These are phyloP conservation scores for Venturia asperata DNA, from an alignment of 2,329 filamentous ascomycete species.

Conservation along the genomic window DNA sequence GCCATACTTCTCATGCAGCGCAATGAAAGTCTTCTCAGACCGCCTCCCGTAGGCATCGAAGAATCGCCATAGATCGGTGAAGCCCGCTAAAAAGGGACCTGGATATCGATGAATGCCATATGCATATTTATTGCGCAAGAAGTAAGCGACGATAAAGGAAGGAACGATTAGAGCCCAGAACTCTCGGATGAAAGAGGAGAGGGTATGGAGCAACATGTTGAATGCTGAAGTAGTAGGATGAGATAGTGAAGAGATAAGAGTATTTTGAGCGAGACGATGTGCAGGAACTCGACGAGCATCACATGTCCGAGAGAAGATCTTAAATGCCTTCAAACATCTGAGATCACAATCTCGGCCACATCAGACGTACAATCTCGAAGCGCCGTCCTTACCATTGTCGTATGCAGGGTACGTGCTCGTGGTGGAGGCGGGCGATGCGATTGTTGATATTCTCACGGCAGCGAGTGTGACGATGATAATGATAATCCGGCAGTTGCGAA, in stretches of 20 bases:
- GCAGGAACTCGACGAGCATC: neutral
- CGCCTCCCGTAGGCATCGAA: slow-evolving; percentile 52
- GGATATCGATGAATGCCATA: slow-evolving; percentile 63
- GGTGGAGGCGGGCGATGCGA: neutral
- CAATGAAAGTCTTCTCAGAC: slow-evolving; percentile 61
- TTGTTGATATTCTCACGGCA: neutral
- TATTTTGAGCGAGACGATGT: neutral
- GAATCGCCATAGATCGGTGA: slow-evolving; percentile 69
- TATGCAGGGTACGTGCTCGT: neutral
- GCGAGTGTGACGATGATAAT: too few relatives aligned
- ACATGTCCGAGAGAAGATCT: neutral
- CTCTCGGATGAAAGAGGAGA: neutral
- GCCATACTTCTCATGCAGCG: slow-evolving; percentile 63
- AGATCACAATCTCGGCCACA: neutral
- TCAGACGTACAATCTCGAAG: neutral
- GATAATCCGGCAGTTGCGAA: neutral
- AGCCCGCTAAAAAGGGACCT: slow-evolving; percentile 60
- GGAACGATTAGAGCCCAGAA: slow-evolving; percentile 14
- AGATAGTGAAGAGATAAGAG: neutral
- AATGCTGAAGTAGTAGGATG: neutral
- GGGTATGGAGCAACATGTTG: slow-evolving; percentile 11
- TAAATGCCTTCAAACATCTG: neutral
- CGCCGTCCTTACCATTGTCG: neutral
- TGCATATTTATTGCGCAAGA: slow-evolving; percentile 42
- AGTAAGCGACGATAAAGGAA: slow-evolving; percentile 22